These are phyloP conservation scores for Calonectria montana DNA, from an alignment of 2,329 filamentous ascomycete species.

Conservation along the genomic window DNA sequence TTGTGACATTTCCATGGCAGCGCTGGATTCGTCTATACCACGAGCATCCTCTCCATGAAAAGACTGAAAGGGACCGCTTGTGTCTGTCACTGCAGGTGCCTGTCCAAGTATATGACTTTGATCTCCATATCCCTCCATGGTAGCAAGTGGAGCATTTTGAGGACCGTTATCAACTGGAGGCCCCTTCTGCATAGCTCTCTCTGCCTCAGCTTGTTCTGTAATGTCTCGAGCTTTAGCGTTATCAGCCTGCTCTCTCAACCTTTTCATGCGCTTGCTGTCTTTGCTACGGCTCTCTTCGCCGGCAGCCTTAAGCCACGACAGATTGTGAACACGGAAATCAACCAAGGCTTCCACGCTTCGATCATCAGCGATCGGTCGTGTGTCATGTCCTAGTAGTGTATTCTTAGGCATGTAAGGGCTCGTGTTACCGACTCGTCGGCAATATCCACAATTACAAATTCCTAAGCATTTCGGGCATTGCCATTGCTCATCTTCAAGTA, in stretches of 20 bases:
- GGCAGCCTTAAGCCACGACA: conserved; percentile 78
- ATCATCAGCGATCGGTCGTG: conserved; percentile 87
- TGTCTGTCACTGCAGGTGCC: conserved; percentile 20
- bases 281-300: conserved; percentile 69
- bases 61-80: conserved; percentile 16
- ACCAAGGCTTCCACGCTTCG: conserved; percentile 91
- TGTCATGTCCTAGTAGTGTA: conserved; percentile 91
- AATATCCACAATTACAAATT: conserved; percentile 88
- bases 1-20: conserved; percentile 34
- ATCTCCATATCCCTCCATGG: conserved; percentile 44
- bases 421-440: conserved; percentile 74
- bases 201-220: conserved; percentile 45
- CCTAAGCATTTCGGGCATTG: conserved; percentile 87
- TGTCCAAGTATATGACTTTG: conserved; percentile 48
- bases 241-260: conserved; percentile 66
- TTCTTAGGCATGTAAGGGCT: conserved; percentile 87
- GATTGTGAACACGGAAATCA: conserved; percentile 90
- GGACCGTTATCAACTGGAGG: conserved; percentile 11
- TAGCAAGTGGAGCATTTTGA: conserved; percentile 13
- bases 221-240: conserved; percentile 66
- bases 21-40: conserved; percentile 6
- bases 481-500: conserved; percentile 87
- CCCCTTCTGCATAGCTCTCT: conserved; percentile 33
- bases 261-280: conserved; percentile 68
- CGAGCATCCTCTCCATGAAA: conserved; percentile 23